A percentile compares a stretch with the other conserved stretches of the same genome.
phyloP scores from a whole-genome alignment of 345 rosid species.

The Moricandia arvensis region DNA sequence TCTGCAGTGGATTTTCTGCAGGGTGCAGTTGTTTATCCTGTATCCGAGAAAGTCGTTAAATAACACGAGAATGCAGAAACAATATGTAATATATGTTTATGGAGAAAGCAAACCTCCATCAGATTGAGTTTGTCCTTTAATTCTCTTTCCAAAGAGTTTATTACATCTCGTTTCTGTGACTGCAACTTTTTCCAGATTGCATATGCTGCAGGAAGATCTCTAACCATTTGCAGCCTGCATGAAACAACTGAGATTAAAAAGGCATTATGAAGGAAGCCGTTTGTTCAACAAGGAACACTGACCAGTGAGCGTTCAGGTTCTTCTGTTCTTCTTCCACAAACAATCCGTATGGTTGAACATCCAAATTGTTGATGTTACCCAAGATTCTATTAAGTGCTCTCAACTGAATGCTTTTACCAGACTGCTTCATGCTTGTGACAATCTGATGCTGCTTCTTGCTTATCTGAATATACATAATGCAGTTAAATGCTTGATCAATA shows the following conservation, averaged over 20 bases:
- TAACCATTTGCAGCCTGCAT: conserved; percentile 67
- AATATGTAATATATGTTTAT: background rate
- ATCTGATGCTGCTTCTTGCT: conserved; percentile 92
- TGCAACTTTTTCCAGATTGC: conserved; percentile 61
- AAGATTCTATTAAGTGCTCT: conserved; percentile 66
- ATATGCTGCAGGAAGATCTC: conserved; percentile 72
- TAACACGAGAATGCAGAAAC: background rate
- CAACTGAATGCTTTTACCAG: conserved; percentile 78
- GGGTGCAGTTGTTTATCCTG: conserved; percentile 44
- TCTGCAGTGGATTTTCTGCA: conserved; percentile 24
- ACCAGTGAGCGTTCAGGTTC: conserved; percentile 85
- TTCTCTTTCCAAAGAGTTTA: conserved; percentile 61
- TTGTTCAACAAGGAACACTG: conserved; percentile 39
- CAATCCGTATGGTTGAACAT: conserved; percentile 80
- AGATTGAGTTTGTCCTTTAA: conserved; percentile 45
- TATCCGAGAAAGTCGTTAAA: background rate
- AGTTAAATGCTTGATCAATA: conserved; percentile 30
- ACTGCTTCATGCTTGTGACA: conserved; percentile 81
- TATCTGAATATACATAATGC: conserved; percentile 55
- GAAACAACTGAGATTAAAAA: conserved; percentile 6
- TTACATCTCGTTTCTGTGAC: conserved; percentile 48
- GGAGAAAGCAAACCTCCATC: conserved; percentile 49
- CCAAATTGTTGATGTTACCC: conserved; percentile 65
- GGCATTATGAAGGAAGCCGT: conserved; percentile 13
- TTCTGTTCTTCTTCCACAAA: conserved; percentile 85